Evolutionary conservation across 2,329 filamentous ascomycete species (phyloP).

Genomic region (Oidium heveae): DNA sequence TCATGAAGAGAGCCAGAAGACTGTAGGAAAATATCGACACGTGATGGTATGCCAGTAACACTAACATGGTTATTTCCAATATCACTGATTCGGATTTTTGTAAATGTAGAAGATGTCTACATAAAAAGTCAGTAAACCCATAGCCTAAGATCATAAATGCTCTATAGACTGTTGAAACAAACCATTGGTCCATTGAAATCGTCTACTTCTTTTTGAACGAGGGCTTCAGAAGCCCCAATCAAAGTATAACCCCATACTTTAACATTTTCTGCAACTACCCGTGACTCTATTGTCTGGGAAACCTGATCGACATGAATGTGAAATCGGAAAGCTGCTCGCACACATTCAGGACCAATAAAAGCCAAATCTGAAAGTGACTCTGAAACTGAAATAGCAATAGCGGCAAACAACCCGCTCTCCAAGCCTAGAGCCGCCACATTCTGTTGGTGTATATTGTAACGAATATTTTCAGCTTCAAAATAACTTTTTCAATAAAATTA

Average conservation of each 20-base stretch:
- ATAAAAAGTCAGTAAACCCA: background rate
- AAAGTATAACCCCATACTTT: slow-evolving; percentile 1
- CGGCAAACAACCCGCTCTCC: slow-evolving; percentile 42
- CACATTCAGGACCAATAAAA: slow-evolving; percentile 34
- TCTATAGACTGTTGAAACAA: background rate
- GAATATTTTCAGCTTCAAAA: slow-evolving; percentile 1
- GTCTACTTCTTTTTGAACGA: slow-evolving; percentile 1
- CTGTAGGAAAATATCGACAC: background rate
- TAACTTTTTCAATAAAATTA: background rate
- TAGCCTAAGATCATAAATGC: too few relatives aligned
- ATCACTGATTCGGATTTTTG: slow-evolving; percentile 1
- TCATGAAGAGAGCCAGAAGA: background rate
- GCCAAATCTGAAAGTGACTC: slow-evolving; percentile 35
- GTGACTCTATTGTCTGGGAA: slow-evolving; percentile 7
- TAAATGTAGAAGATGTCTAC: slow-evolving; percentile 1
- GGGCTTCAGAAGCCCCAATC: background rate
- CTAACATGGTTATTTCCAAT: slow-evolving; percentile 1
- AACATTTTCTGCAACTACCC: background rate
- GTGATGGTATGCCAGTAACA: slow-evolving; percentile 1
- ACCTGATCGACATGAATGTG: slow-evolving; percentile 4
- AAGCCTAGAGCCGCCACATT: background rate
- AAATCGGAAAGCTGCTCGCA: slow-evolving; percentile 36
- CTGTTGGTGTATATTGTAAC: background rate
- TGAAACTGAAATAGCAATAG: slow-evolving; percentile 37
- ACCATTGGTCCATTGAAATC: background rate